Evolutionary conservation across 495 filamentous ascomycete species (phyloP).

Genomic region (Aspergillus leporis): DNA sequence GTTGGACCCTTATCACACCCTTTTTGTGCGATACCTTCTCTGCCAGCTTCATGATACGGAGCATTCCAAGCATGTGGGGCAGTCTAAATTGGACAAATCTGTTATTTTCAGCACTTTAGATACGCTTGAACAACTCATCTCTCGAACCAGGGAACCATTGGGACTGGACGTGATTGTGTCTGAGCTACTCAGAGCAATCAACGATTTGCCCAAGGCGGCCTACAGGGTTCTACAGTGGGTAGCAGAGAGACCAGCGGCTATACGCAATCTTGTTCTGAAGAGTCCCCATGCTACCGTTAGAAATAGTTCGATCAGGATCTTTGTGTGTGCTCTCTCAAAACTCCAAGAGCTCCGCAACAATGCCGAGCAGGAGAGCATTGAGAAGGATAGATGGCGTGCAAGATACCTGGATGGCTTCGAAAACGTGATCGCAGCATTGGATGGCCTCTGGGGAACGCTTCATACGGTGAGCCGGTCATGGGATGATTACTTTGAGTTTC

Average conservation of each 20-base stretch:
- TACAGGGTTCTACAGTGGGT: conserved; percentile 63
- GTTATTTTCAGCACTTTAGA: conserved; percentile 69
- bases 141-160: conserved; percentile 67
- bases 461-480: conserved; percentile 64
- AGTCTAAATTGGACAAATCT: conserved; percentile 57
- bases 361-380: conserved; percentile 28
- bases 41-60: conserved; percentile 41
- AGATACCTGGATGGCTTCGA: conserved; percentile 48
- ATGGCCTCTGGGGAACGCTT: conserved; percentile 53
- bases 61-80: conserved; percentile 44
- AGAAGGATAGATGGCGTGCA: conserved; percentile 31
- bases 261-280: conserved; percentile 68
- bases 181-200: conserved; percentile 54
- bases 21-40: conserved; percentile 65
- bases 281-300: conserved; percentile 64
- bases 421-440: conserved; percentile 52
- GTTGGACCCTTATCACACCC: conserved; percentile 69
- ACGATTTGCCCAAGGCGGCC: conserved; percentile 34
- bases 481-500: conserved; percentile 77
- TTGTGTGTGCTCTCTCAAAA: conserved; percentile 49
- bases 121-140: conserved; percentile 77
- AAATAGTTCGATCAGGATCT: conserved; percentile 52
- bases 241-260: conserved; percentile 48
- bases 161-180: conserved; percentile 59
- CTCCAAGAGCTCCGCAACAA: conserved; percentile 51